phyloP scores from a whole-genome alignment of 1,284 basidiomycete genomes.

The Cutaneotrichosporon sp. region DNA sequence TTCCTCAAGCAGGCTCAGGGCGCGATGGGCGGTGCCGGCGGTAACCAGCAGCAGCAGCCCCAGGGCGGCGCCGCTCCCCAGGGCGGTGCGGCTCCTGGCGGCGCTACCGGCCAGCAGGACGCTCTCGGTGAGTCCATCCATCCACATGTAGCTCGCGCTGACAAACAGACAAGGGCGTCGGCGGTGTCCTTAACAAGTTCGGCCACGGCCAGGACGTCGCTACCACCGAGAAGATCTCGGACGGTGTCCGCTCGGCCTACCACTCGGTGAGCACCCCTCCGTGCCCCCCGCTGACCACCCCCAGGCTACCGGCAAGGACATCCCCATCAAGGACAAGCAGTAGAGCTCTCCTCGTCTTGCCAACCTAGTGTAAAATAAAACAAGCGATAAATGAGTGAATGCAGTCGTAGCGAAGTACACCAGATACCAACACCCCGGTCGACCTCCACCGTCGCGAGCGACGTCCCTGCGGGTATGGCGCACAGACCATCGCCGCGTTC shows the following conservation, averaged over 20 bases:
- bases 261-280: constrained; percentile 31
- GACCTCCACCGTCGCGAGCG: too few relatives aligned
- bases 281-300: background rate
- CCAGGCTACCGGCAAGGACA: constrained; percentile 38
- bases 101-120: constrained; percentile 38
- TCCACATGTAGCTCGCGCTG: background rate
- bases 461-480: too few relatives aligned
- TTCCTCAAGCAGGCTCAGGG: constrained; percentile 18
- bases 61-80: constrained; percentile 1
- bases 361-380: background rate
- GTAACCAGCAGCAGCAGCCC: constrained; percentile 2
- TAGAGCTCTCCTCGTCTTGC: constrained; percentile 3
- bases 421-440: too few relatives aligned
- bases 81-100: constrained; percentile 4
- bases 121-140: constrained; percentile 35
- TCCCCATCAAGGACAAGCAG: constrained; percentile 37
- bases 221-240: constrained; percentile 51
- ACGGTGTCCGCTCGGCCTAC: constrained; percentile 46
- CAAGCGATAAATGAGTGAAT: background rate
- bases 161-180: constrained; percentile 43
- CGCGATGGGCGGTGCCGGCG: constrained; percentile 8
- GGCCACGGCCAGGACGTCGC: constrained; percentile 38
- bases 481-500: too few relatives aligned
- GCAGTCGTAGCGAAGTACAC: background rate
- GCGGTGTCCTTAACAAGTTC: constrained; percentile 25